Base-by-base conservation (phyloP, 352 stramenopile genomes). In the Phytophthora colocasiae region DNA sequence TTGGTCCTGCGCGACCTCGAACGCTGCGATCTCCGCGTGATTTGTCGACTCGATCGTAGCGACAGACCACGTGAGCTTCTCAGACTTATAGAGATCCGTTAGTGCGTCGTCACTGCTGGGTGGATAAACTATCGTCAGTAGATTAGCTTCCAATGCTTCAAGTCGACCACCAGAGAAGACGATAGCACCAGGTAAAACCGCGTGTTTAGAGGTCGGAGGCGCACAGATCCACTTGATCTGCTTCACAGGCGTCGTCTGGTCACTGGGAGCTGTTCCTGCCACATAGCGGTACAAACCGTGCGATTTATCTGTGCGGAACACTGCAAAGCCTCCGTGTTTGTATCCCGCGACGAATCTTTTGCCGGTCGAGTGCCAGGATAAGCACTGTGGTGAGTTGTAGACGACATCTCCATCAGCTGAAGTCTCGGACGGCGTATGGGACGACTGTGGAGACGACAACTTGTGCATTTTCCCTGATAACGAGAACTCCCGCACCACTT, bases 261-360 rank as follows among this genome's bases (percentile, higher is more conserved):
- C 54, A 50, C 49, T 49, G 19, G 40, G 40, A 36, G 44, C 9
- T 27, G n/a, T 4, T 6, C 36, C 14, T 27, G 43, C 32, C 47
- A 50, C 54, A 5, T 40, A 39, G 12, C 69, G 79, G 49, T 82
- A 86, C 36, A 77, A 59, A 1, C 84, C 84, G 47, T 78, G 58
- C 3, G 44, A 45, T 65, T 92, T 95, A 44, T 95, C 87, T 1
- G 64, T 38, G 7, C 81, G 79, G 43, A 83, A 92, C 6, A 91
- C 56, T 0, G 70, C 81, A 64, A 92, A 80, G 8, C 82, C 80
- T 27, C 86, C 86, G 15, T 76, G 66, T 27, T 87, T 81, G 63
- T 86, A 95, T 15, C 82, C 84, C 1, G 64, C 84, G 0, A 86
- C 86, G 57, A 95, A 95, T 27, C 83, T 65, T 69, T 95, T 95